Evolutionary conservation across 768 basidiomycete species (phyloP).

Genomic region (Tulasnella calospora): DNA sequence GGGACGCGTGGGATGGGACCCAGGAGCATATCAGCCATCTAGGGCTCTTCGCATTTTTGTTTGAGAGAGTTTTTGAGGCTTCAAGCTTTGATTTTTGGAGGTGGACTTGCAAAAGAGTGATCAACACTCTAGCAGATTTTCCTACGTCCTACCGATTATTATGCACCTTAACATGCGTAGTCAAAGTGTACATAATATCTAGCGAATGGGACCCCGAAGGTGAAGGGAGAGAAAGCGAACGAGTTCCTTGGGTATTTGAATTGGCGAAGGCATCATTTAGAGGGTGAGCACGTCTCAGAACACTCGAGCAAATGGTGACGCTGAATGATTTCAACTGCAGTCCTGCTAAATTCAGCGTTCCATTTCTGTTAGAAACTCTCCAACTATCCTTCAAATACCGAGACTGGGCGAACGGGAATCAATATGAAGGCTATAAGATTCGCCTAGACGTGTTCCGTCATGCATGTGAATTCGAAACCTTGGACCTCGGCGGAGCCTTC

Average conservation of each 20-base stretch:
- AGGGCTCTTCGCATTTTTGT: neutral
- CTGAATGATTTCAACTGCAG: too few species aligned
- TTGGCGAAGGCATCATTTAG: neutral
- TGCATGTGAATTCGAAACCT: too few species aligned
- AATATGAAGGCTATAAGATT: too few species aligned
- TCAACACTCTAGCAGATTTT: neutral
- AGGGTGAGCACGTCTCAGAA: neutral
- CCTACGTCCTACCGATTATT: neutral
- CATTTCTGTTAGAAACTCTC: neutral
- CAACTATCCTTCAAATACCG: too few species aligned
- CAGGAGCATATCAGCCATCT: neutral
- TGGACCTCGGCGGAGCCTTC: too few species aligned
- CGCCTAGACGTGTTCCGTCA: too few species aligned
- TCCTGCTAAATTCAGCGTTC: neutral
- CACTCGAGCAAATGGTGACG: too few species aligned
- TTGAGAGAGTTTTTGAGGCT: neutral
- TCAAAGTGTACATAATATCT: neutral
- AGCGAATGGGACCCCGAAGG: neutral
- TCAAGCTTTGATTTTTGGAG: neutral
- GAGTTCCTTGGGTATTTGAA: neutral
- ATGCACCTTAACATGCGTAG: neutral
- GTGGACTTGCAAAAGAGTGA: too few species aligned
- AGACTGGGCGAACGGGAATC: too few species aligned
- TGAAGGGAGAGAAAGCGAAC: neutral
- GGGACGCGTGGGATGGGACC: neutral